Percentiles rank a stretch among this genome's conserved stretches.
These are phyloP conservation scores for Termitomyces sp. DNA, from an alignment of 768 basidiomycete species.

Conservation along the genomic window DNA sequence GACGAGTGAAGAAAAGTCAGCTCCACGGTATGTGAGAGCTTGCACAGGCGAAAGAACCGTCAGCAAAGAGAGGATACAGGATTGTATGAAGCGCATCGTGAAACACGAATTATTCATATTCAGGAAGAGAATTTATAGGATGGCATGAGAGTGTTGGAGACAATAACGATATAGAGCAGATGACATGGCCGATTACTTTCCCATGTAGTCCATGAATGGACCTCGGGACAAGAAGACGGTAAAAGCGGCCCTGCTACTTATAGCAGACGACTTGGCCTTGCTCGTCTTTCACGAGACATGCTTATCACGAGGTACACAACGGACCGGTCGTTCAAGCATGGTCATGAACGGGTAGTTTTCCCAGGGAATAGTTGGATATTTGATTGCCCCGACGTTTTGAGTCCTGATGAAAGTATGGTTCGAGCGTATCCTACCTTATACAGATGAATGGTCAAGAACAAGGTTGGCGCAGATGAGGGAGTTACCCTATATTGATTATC, in stretches of 20 bases:
- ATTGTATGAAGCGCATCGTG: slow-evolving; percentile 21
- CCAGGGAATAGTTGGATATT: background rate
- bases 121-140: slow-evolving; percentile 1
- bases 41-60: slow-evolving; percentile 20
- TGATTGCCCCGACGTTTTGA: background rate
- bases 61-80: slow-evolving; percentile 16
- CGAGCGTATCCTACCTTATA: background rate
- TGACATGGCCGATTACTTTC: slow-evolving; percentile 1
- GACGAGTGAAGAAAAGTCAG: slow-evolving; percentile 53
- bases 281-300: slow-evolving; percentile 6
- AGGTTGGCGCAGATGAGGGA: background rate
- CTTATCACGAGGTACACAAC: slow-evolving; percentile 9
- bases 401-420: background rate
- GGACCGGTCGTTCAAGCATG: slow-evolving; percentile 2
- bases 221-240: slow-evolving; percentile 1
- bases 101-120: background rate
- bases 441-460: background rate
- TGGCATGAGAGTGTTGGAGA: background rate
- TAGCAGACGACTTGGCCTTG: background rate
- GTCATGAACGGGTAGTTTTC: background rate
- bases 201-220: background rate
- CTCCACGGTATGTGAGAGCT: slow-evolving; percentile 47
- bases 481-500: background rate
- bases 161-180: background rate
- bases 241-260: slow-evolving; percentile 2